A percentile compares a stretch with the other conserved stretches of the same genome.
Conservation (phyloP, 768 basidiomycete species). For the Lactarius sp. region DNA sequence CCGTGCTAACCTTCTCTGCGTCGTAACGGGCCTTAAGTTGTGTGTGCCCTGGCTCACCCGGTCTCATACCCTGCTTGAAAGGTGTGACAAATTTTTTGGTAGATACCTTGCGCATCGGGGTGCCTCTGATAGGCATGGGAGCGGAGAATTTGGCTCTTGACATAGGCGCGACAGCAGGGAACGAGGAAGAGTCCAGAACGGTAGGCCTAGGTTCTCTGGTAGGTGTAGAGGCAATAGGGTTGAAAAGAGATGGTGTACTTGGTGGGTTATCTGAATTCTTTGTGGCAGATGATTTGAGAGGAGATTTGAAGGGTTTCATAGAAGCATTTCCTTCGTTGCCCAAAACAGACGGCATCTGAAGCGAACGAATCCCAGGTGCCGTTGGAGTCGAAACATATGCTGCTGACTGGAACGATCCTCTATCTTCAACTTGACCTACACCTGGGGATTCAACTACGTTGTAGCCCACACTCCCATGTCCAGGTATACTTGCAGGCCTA, state of each 20-base stretch:
- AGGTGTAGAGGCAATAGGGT: slow-evolving; percentile 9
- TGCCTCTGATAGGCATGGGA: slow-evolving; percentile 4
- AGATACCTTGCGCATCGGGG: slow-evolving; percentile 11
- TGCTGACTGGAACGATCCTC: slow-evolving; percentile 4
- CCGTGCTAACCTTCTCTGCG: background rate
- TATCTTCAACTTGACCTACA: background rate
- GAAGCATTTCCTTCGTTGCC: slow-evolving; percentile 5
- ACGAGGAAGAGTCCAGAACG: background rate
- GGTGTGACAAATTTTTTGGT: slow-evolving; percentile 47
- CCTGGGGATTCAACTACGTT: background rate
- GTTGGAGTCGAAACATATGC: slow-evolving; percentile 7
- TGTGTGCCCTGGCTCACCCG: slow-evolving; percentile 38
- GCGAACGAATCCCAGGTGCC: background rate
- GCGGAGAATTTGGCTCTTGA: slow-evolving; percentile 13
- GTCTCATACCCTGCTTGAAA: slow-evolving; percentile 52
- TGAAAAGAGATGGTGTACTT: background rate
- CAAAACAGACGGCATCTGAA: slow-evolving; percentile 6
- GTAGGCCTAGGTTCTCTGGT: background rate
- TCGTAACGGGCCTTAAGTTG: slow-evolving; percentile 18
- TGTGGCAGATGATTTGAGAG: slow-evolving; percentile 3
- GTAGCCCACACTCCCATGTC: background rate
- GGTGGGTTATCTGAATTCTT: background rate
- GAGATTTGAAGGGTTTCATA: slow-evolving; percentile 21
- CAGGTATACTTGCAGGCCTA: background rate
- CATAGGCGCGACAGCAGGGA: background rate